Evolutionary conservation across 2,329 filamentous ascomycete genomes (phyloP).

Genomic region (Apiospora hydei): DNA sequence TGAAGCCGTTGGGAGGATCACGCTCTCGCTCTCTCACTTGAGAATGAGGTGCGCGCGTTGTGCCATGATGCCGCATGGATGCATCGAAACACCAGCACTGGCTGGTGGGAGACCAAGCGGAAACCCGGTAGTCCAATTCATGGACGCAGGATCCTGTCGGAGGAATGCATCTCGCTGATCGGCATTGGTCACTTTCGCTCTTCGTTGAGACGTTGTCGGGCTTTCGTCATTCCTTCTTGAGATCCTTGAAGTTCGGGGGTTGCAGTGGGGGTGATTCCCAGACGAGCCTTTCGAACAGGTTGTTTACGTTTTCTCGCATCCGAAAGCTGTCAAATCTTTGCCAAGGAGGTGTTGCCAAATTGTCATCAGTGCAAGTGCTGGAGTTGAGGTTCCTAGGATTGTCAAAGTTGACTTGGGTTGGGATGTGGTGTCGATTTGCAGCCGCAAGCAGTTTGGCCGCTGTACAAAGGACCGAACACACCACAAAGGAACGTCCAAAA

Average conservation of each 20-base stretch:
- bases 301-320: not conserved
- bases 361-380: not conserved
- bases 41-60: not conserved
- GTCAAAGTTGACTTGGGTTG: conserved; percentile 3
- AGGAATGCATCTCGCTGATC: not conserved
- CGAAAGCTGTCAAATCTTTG: not conserved
- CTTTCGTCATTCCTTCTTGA: not conserved
- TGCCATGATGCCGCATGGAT: not conserved
- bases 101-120: not conserved
- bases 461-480: not conserved
- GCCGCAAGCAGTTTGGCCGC: not conserved
- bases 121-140: not conserved
- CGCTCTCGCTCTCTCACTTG: not conserved
- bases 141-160: not conserved
- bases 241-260: not conserved
- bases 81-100: not conserved
- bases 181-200: not conserved
- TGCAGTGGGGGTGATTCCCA: not conserved
- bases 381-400: not conserved
- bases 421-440: not conserved
- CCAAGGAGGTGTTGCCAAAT: not conserved
- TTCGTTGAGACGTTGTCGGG: not conserved
- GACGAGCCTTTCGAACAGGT: not conserved
- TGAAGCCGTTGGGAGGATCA: not conserved
- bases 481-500: not conserved